Conservation (phyloP, 352 stramenopile species). For the Globisporangium echinulatum region DNA sequence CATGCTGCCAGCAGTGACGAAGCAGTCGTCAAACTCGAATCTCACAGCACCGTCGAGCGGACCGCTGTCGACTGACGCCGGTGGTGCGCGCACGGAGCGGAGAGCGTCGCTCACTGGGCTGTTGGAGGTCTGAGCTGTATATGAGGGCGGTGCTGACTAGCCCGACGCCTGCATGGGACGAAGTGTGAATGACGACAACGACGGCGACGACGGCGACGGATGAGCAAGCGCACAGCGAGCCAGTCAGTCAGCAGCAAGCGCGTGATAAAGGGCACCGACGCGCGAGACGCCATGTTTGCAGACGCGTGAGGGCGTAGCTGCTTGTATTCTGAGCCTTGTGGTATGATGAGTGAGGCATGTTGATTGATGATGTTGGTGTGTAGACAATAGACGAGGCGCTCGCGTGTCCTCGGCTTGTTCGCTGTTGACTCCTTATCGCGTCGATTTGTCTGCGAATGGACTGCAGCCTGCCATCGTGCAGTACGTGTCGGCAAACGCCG, state of each 20-base stretch:
- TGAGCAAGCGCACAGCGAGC: too few relatives aligned
- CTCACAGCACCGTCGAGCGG: slow-evolving; percentile 17
- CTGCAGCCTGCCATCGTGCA: slow-evolving; percentile 82
- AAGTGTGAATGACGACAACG: too few relatives aligned
- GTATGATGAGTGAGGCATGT: too few relatives aligned
- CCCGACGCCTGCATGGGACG: too few relatives aligned
- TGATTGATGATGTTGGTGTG: slow-evolving; percentile 4
- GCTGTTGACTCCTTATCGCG: slow-evolving; percentile 25
- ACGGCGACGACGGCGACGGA: too few relatives aligned
- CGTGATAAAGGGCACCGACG: too few relatives aligned
- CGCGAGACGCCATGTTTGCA: too few relatives aligned
- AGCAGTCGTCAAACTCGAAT: slow-evolving; percentile 38
- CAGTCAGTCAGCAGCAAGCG: too few relatives aligned
- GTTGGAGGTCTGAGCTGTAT: slow-evolving; percentile 7
- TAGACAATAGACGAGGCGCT: slow-evolving; percentile 12
- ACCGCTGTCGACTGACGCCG: slow-evolving; percentile 6
- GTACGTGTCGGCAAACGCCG: slow-evolving; percentile 78
- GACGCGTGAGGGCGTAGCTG: too few relatives aligned
- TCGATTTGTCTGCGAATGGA: slow-evolving; percentile 82
- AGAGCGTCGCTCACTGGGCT: slow-evolving; percentile 36
- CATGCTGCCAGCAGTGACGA: slow-evolving; percentile 61
- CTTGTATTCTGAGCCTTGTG: too few relatives aligned
- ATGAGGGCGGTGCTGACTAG: too few relatives aligned
- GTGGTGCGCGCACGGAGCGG: slow-evolving; percentile 32
- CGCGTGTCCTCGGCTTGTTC: background rate